A percentile compares a stretch with the other conserved stretches of the same genome.
These are phyloP conservation scores for Metschnikowia lachancei DNA, from an alignment of 805 yeast genomes.

Conservation along the genomic window DNA sequence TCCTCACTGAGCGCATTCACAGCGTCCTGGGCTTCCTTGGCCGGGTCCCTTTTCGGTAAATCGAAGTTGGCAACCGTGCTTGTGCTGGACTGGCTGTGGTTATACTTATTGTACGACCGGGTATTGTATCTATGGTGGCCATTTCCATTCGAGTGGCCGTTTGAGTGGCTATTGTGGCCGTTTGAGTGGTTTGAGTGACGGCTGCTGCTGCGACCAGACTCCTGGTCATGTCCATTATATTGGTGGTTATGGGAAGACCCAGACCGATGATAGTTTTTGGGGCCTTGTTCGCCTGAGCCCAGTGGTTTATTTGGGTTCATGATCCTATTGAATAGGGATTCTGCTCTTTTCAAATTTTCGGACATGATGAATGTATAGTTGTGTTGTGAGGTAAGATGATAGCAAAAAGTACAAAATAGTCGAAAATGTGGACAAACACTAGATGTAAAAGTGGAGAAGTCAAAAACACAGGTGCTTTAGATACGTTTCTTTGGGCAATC, in stretches of 20 bases:
- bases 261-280: conserved; percentile 8
- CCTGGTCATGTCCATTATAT: conserved; percentile 6
- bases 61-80: conserved; percentile 17
- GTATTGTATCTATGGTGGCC: conserved; percentile 11
- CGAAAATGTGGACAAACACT: too few relatives aligned
- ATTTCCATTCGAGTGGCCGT: conserved; percentile 12
- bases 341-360: conserved; percentile 47
- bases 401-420: too few relatives aligned
- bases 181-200: conserved; percentile 7
- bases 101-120: conserved; percentile 6
- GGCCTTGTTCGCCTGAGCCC: conserved; percentile 1
- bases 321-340: conserved; percentile 44
- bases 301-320: conserved; percentile 37
- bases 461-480: too few relatives aligned
- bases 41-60: conserved; percentile 37
- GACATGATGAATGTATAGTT: conserved; percentile 28
- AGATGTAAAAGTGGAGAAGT: too few relatives aligned
- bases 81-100: conserved; percentile 2
- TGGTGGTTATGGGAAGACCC: conserved; percentile 3
- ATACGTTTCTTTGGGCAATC: too few relatives aligned
- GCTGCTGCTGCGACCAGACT: conserved; percentile 9
- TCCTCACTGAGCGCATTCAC: conserved; percentile 18
- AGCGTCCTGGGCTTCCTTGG: conserved; percentile 33
- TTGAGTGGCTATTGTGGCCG: conserved; percentile 10
- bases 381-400: too few relatives aligned